phyloP scores from a whole-genome alignment of 1,139 yeast species.

The Candida tetrigidarum region DNA sequence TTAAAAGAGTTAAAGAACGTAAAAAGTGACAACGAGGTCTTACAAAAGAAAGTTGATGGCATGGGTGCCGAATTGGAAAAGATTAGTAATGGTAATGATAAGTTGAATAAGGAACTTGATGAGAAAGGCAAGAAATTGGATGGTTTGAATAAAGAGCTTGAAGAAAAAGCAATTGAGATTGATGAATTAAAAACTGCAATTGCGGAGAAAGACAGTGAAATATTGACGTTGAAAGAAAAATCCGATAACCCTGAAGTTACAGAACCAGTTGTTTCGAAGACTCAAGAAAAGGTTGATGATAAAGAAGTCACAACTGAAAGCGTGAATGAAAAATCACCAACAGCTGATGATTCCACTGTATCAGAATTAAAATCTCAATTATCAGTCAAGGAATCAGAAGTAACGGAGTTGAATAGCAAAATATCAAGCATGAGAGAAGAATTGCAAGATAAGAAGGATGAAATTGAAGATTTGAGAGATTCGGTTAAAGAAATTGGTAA shows the following conservation, averaged over 20 bases:
- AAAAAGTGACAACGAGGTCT: slow-evolving; percentile 18
- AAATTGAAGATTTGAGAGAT: slow-evolving; percentile 64
- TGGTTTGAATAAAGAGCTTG: slow-evolving; percentile 16
- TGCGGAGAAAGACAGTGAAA: slow-evolving; percentile 1
- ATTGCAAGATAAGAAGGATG: slow-evolving; percentile 44
- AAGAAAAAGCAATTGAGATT: slow-evolving; percentile 9
- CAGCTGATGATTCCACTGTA: slow-evolving; percentile 14
- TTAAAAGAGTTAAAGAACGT: slow-evolving; percentile 13
- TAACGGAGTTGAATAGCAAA: slow-evolving; percentile 21
- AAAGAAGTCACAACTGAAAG: slow-evolving; percentile 7
- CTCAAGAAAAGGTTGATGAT: background rate
- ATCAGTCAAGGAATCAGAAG: slow-evolving; percentile 17
- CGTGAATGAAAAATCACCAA: slow-evolving; percentile 17
- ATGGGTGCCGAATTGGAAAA: slow-evolving; percentile 10
- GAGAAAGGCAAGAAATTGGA: slow-evolving; percentile 20
- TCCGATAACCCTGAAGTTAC: background rate
- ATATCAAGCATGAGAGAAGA: slow-evolving; percentile 22
- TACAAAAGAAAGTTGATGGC: slow-evolving; percentile 11
- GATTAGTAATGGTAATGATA: slow-evolving; percentile 16
- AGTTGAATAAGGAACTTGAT: slow-evolving; percentile 19
- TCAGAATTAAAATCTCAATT: slow-evolving; percentile 6
- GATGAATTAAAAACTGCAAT: slow-evolving; percentile 4
- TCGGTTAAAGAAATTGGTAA: slow-evolving; percentile 76
- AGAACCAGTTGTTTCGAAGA: background rate
- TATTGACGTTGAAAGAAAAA: slow-evolving; percentile 1